These are phyloP conservation scores for Rutstroemia sydowiana DNA, from an alignment of 2,329 filamentous ascomycete genomes.

Conservation along the genomic window DNA sequence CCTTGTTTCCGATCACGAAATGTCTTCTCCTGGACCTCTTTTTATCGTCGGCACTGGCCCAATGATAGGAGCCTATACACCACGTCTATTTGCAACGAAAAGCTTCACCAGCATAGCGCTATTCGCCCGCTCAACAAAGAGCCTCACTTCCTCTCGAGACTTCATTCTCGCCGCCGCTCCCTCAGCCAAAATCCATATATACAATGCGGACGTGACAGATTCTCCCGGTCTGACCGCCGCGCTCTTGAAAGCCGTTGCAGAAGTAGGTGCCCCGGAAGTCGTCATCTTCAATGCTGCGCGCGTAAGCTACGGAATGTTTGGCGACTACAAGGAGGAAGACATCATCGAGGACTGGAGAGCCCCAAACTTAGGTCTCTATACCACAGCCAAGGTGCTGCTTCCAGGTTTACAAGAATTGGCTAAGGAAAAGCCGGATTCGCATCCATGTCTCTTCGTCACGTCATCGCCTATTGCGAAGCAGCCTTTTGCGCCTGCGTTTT, in stretches of 20 bases:
- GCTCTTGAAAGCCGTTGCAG: slow-evolving; percentile 35
- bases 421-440: neutral
- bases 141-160: neutral
- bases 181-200: neutral
- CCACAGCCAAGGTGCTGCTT: slow-evolving; percentile 15
- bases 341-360: slow-evolving; percentile 45
- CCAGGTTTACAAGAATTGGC: neutral
- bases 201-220: neutral
- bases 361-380: slow-evolving; percentile 41
- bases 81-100: slow-evolving; percentile 2
- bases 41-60: slow-evolving; percentile 7
- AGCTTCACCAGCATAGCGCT: slow-evolving; percentile 1
- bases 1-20: neutral
- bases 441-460: slow-evolving; percentile 4
- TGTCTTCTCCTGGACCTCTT: slow-evolving; percentile 6
- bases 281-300: slow-evolving; percentile 47
- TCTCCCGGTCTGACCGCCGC: slow-evolving; percentile 30
- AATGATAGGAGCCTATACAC: slow-evolving; percentile 6
- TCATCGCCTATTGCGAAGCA: slow-evolving; percentile 15
- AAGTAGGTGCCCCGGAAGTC: slow-evolving; percentile 30
- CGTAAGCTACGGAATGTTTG: slow-evolving; percentile 35
- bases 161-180: slow-evolving; percentile 31
- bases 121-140: neutral
- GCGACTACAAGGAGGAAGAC: slow-evolving; percentile 37
- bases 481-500: slow-evolving; percentile 41